Evolutionary conservation across 257 asterid genomes (phyloP).

Genomic region (Anisodus acutangulus): DNA sequence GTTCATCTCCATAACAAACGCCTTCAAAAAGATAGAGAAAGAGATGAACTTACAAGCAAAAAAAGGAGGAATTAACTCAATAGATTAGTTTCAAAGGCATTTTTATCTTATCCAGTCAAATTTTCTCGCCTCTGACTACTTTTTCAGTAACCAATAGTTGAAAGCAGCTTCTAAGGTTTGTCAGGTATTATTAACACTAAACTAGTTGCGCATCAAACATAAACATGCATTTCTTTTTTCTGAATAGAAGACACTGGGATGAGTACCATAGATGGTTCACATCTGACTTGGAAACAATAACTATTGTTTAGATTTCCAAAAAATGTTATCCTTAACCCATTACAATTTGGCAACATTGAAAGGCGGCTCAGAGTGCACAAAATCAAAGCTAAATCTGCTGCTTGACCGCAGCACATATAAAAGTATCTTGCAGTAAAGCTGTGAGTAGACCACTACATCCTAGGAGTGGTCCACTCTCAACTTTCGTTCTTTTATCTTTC

Average conservation of each 20-base stretch:
- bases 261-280: background rate
- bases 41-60: background rate
- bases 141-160: background rate
- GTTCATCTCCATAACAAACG: background rate
- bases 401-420: background rate
- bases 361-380: background rate
- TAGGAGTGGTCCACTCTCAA: background rate
- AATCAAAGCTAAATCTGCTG: background rate
- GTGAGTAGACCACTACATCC: background rate
- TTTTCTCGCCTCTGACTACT: background rate
- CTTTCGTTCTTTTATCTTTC: background rate
- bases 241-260: background rate
- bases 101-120: background rate
- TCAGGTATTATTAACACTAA: background rate
- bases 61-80: background rate
- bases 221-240: background rate
- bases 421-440: background rate
- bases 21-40: background rate
- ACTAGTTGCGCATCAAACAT: background rate
- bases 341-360: background rate
- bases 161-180: background rate
- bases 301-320: background rate
- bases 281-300: background rate
- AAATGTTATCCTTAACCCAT: background rate
- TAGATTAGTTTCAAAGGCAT: background rate